These are phyloP conservation scores for Coemansia sp. DNA, from an alignment of 192 early-diverging fungal species.

Conservation along the genomic window DNA sequence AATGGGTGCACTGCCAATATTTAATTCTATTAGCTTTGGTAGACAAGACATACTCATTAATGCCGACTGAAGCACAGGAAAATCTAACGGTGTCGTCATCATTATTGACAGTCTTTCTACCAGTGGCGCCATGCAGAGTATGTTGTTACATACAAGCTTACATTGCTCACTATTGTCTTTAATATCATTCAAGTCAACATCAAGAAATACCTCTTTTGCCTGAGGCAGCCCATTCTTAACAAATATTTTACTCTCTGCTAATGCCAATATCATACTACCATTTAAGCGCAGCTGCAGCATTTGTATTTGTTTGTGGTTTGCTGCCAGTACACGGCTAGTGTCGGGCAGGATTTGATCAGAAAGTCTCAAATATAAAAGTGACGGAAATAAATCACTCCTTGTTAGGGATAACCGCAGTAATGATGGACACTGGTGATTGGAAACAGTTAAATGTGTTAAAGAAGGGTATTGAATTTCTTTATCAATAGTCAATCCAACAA, in stretches of 20 bases:
- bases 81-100: no score
- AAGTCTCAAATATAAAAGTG: background rate
- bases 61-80: background rate
- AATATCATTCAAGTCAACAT: background rate
- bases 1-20: background rate
- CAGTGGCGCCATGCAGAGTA: background rate
- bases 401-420: background rate
- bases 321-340: background rate
- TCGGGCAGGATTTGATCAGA: background rate
- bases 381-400: background rate
- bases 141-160: background rate
- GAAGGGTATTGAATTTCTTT: background rate
- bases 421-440: background rate
- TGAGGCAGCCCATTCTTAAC: background rate
- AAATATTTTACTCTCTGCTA: background rate
- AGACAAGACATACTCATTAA: background rate
- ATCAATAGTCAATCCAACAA: background rate
- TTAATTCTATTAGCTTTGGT: background rate
- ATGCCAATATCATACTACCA: background rate
- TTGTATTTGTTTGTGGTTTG: background rate
- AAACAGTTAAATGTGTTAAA: background rate
- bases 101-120: background rate
- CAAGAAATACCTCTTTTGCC: background rate
- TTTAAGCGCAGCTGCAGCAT: background rate
- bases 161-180: background rate